phyloP scores from a whole-genome alignment of 2,329 filamentous ascomycete species.

The Botrytis cinerea region DNA sequence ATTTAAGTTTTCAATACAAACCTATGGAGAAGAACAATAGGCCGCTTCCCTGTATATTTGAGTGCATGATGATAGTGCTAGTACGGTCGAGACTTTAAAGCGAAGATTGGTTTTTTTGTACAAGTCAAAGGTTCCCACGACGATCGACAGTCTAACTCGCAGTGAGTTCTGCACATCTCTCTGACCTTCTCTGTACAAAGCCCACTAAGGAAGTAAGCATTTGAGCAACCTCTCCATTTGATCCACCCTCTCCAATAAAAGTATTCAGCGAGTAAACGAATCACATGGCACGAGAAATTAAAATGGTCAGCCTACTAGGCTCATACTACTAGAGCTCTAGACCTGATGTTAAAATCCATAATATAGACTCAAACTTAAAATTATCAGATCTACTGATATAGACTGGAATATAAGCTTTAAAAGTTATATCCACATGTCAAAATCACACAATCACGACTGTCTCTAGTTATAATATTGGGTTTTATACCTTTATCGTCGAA shows the following conservation, averaged over 20 bases:
- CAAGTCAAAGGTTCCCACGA: background rate
- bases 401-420: background rate
- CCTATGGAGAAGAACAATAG: background rate
- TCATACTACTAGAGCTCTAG: background rate
- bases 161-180: background rate
- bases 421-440: background rate
- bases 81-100: background rate
- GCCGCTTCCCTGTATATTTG: fast-evolving
- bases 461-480: background rate
- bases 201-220: background rate
- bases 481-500: background rate
- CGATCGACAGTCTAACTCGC: background rate
- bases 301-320: background rate
- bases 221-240: background rate
- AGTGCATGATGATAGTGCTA: background rate
- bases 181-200: background rate
- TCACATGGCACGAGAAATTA: background rate
- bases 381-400: background rate
- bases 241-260: background rate
- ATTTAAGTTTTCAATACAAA: background rate
- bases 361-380: background rate
- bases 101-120: background rate
- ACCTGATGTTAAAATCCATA: background rate
- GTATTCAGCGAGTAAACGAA: background rate
- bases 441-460: background rate